phyloP scores from a whole-genome alignment of 148 eudicot genomes.

The Silene conica region DNA sequence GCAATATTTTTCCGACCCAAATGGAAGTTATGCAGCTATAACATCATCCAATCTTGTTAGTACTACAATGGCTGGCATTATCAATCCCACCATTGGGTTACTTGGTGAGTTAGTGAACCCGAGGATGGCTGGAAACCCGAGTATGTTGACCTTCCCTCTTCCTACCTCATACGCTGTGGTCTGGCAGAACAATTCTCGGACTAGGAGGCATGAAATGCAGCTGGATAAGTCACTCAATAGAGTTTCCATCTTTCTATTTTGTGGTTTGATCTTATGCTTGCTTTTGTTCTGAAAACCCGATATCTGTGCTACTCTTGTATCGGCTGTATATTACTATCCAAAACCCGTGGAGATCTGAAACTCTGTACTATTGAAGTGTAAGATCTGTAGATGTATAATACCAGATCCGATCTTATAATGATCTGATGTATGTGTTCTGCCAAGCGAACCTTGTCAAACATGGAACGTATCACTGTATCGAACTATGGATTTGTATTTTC shows the following conservation, averaged over 20 bases:
- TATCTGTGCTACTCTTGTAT: conserved; percentile 10
- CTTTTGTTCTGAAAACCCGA: conserved; percentile 20
- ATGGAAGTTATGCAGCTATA: conserved; percentile 31
- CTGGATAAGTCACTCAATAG: conserved; percentile 64
- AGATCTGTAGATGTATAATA: conserved; percentile 8
- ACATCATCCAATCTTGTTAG: conserved; percentile 34
- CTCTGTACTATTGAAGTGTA: background rate
- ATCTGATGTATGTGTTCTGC: conserved; percentile 8
- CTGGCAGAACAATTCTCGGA: conserved; percentile 35
- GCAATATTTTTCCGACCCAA: conserved; percentile 23
- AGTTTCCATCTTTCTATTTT: conserved; percentile 58
- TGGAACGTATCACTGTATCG: background rate
- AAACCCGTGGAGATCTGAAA: background rate
- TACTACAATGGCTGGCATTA: conserved; percentile 36
- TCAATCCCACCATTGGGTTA: conserved; percentile 54
- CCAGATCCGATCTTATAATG: conserved; percentile 10
- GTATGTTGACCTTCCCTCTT: conserved; percentile 45
- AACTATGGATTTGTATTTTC: background rate
- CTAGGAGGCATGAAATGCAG: conserved; percentile 77
- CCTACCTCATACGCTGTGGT: conserved; percentile 35
- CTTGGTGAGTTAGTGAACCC: conserved; percentile 69
- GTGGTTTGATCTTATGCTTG: conserved; percentile 45
- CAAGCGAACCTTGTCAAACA: background rate
- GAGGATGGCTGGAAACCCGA: conserved; percentile 59
- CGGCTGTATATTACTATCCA: conserved; percentile 11